Evolutionary conservation across 106 monocot species (phyloP), one percentile per base, ranked within the genome.

Genomic region (Chionographis japonica): DNA sequence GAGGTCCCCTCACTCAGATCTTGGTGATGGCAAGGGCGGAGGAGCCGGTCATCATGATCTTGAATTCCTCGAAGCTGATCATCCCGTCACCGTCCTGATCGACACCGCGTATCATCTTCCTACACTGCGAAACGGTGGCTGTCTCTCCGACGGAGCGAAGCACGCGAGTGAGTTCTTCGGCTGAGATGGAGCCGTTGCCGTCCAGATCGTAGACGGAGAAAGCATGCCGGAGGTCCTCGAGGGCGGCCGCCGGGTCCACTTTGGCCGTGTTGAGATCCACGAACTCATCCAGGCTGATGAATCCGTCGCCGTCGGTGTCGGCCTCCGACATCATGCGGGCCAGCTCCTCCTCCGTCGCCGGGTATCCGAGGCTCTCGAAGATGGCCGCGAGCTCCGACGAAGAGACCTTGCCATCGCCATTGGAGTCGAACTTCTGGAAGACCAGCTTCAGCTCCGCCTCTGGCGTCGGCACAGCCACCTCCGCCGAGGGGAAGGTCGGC

Each of bases 61-160:
- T 69, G 74, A 83, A 83, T 74, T 83, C 83, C n/a, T 78, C 78
- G 56, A 78, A 83, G 65, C 55, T 74, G 55, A 83, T 58, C 3
- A 78, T 49, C 1, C 83, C 83, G 41, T 83, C 83, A n/a, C 83
- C 83, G 61, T 83, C 60, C 9, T 52, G 68, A 43, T 78, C 83
- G 38, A 78, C 78, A 37, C 54, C 53, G 4, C 49, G 18, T 52
- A 83, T 83, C 78, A 83, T 83, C 40, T 35, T 17, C 38, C 17
- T 50, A 42, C 83, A 83, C 16, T 78, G 63, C 54, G 69, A 78
- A 0, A 70, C 7, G 3, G 50, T 74, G 50, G 52, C 74, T 56
- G 12, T 52, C 71, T 71, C 71, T 0, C 71, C 71, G 60, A 71
- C 35, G 8, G 52, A 12, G 5, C 61, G 50, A 4, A 71, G 14